Evolutionary conservation across 2,329 filamentous ascomycete genomes (phyloP), one percentile per base, ranked within the genome.

Genomic region (Epichloe baconii): DNA sequence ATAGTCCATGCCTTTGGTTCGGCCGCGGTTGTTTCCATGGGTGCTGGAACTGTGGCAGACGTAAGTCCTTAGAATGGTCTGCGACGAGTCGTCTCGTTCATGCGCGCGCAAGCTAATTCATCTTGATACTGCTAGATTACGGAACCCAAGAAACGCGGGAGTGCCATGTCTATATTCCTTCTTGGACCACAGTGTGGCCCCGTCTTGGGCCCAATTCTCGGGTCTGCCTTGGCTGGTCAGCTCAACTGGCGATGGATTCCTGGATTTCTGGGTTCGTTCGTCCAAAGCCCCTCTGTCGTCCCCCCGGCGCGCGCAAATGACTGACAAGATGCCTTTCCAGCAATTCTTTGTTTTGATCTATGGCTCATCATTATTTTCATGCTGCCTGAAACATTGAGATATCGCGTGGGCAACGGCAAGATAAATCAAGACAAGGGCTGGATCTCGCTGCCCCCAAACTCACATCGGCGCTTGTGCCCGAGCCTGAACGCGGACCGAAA

Each of bases 321-420:
- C 46, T 47, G 19, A 47, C 15, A 31, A 4, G 11, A 11, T 26
- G 5, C n/a, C 19, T 12, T 11, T 43, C 3, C 40, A 63, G 66
- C 61, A 10, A 62, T 65, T 14, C 52, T 52, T 12, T 59, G 64
- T 54, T 53, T 65, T 57, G 23, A 61, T 3, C 61, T 71, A 19
- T 62, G 53, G 55, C 37, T 60, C 10, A 11, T 57, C 34, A 57
- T 63, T 45, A 31, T 63, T 19, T 55, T 73, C 49, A 65, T 64
- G 51, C 68, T 74, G 6, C 72, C 72, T 0, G 72, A 75, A 54
- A 75, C 72, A 2, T 61, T 74, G 8, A 66, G 71, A 26, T 63
- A 65, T 5, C 58, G 69, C 2, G 72, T 73, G 2, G 72, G 72
- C 4, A 71, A 72, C 50, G 71, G 70, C 15, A 55, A 58, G 15